A percentile compares a stretch with the other conserved stretches of the same genome.
These are phyloP conservation scores for Exidia glandulosa DNA, from an alignment of 768 basidiomycete species.

Conservation along the genomic window DNA sequence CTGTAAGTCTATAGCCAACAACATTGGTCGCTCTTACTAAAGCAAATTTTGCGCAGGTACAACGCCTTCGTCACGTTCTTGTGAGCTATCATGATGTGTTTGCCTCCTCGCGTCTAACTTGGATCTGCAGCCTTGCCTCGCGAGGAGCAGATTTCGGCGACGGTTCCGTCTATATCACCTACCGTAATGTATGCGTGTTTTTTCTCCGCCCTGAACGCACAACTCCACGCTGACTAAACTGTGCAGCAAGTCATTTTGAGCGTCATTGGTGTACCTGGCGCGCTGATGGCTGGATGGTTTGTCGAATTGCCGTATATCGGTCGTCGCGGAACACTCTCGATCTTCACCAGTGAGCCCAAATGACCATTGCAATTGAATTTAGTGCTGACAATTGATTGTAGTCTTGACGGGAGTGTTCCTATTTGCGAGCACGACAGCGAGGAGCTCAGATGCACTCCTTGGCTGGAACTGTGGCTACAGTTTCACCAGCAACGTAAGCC, in stretches of 20 bases:
- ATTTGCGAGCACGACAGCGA: constrained; percentile 44
- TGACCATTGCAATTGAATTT: constrained; percentile 10
- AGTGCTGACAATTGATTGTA: constrained; percentile 3
- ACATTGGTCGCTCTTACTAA: too few relatives aligned
- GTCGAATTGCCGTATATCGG: constrained; percentile 42
- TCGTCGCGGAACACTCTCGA: constrained; percentile 40
- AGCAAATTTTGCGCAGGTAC: constrained; percentile 15
- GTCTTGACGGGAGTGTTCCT: constrained; percentile 48
- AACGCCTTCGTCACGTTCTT: constrained; percentile 44
- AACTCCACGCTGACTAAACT: constrained; percentile 10
- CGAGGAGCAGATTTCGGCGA: constrained; percentile 63
- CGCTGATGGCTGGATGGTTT: constrained; percentile 41
- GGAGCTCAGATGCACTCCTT: constrained; percentile 38
- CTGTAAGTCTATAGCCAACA: too few relatives aligned
- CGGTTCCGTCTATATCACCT: constrained; percentile 57
- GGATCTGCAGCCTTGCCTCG: constrained; percentile 40
- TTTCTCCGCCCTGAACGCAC: constrained; percentile 11
- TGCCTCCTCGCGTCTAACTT: background rate
- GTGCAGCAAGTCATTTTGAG: constrained; percentile 43
- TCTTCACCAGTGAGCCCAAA: constrained; percentile 32
- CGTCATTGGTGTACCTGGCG: constrained; percentile 47
- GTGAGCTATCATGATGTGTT: constrained; percentile 20
- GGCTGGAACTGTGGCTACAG: constrained; percentile 51
- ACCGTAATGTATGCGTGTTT: constrained; percentile 53
- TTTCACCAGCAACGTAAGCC: constrained; percentile 40